phyloP scores from a whole-genome alignment of 83 land plant species.

The Picea abies region DNA sequence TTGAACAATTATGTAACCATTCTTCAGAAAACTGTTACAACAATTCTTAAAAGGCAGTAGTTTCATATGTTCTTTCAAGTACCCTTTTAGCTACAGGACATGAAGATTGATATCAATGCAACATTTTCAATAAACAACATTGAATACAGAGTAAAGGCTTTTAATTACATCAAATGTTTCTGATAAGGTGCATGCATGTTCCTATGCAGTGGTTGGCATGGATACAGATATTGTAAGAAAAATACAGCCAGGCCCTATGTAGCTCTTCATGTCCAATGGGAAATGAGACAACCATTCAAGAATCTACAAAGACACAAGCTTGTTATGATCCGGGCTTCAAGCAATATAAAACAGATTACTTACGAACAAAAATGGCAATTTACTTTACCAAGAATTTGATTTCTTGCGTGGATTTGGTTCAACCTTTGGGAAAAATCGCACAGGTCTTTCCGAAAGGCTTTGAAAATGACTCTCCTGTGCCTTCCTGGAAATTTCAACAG shows the following conservation, averaged over 20 bases:
- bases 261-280: conserved; percentile 77
- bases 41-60: too few relatives aligned
- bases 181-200: conserved; percentile 43
- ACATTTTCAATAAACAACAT: background rate
- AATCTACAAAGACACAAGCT: conserved; percentile 32
- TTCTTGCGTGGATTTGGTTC: conserved; percentile 8
- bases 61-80: conserved; percentile 13
- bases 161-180: background rate
- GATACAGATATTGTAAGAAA: conserved; percentile 61
- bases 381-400: background rate
- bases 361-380: background rate
- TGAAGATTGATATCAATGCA: background rate
- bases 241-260: conserved; percentile 81
- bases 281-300: conserved; percentile 66
- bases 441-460: conserved; percentile 67
- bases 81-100: background rate
- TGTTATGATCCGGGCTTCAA: background rate
- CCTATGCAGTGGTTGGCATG: conserved; percentile 50
- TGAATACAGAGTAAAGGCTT: background rate
- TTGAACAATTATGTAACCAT: too few relatives aligned
- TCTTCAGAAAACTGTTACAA: too few relatives aligned
- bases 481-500: conserved; percentile 30
- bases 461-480: conserved; percentile 68
- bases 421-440: conserved; percentile 46
- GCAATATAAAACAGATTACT: background rate